Evolutionary conservation across 495 filamentous ascomycete genomes (phyloP), one percentile per base, ranked within the genome.

Genomic region (Lasiosphaeriaceae sp.): DNA sequence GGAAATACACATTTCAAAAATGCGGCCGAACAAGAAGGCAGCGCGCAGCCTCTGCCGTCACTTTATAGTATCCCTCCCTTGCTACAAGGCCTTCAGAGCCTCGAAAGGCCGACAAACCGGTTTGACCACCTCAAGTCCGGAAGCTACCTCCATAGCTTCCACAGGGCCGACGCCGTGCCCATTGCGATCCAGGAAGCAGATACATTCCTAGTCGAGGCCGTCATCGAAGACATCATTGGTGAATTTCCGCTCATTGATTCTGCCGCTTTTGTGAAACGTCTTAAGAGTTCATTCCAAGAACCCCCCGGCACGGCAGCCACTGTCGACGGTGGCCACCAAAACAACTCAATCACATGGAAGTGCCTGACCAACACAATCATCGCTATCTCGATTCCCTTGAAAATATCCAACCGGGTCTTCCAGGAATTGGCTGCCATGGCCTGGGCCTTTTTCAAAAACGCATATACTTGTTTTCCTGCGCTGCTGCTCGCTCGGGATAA

Each of bases 391-490:
- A 17, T 47, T 16, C 39, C 17, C 6, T 3, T 29, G 45, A 22
- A 22, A 17, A 41, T 19, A 2, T 11, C 31, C 8, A 47, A 60
- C 35, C 4, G 54, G 11, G 19, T 47, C 2, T 63, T 57, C 39
- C 22, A 35, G 2, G 45, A 59, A 5, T 11, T 57, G 35, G 34
- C 35, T 11, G n/a, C 6, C 2, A 47, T 19, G 3, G 49, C 50
- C 2, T 57, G 61, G 57, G 44, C 37, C 14, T 57, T 31, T n/a
- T 60, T 63, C 31, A 35, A 56, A 7, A 60, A 54, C 39, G 53
- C 61, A 11, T 63, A 54, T 19, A 37, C 50, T 14, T 17, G 12
- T 5, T 29, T 59, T 11, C 61, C 57, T 16, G 41, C 53, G 14
- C 54, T 63, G 8, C 39, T 43, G 39, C 4, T 17, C 39, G 26